Evolutionary conservation across 345 rosid species (phyloP).

Genomic region (Salix dunnii): DNA sequence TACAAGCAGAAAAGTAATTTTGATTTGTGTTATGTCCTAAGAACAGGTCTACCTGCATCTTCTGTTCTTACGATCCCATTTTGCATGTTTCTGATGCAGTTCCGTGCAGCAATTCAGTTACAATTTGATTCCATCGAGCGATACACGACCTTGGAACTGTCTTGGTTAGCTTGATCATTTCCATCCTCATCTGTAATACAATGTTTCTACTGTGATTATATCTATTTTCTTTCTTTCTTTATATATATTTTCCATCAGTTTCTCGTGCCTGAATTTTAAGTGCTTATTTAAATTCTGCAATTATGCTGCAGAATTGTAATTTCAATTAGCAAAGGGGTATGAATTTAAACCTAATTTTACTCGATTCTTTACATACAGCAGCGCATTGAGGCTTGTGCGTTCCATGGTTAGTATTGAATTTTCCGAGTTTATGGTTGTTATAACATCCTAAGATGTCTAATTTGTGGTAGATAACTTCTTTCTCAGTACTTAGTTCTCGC

Average conservation of each 20-base stretch:
- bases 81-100: slow-evolving; percentile 48
- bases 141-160: slow-evolving; percentile 99
- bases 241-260: background rate
- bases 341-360: slow-evolving; percentile 2
- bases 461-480: background rate
- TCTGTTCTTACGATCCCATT: slow-evolving; percentile 12
- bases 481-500: background rate
- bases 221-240: background rate
- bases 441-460: background rate
- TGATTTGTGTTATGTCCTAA: slow-evolving; percentile 21
- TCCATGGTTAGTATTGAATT: slow-evolving; percentile 68
- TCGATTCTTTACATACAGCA: slow-evolving; percentile 57
- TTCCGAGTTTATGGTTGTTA: background rate
- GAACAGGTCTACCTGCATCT: slow-evolving; percentile 8
- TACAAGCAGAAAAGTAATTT: slow-evolving; percentile 25
- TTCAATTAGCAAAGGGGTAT: background rate
- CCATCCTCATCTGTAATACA: slow-evolving; percentile 3
- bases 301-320: too few relatives aligned
- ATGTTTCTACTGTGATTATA: background rate
- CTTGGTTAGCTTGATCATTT: slow-evolving; percentile 55
- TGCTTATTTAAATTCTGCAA: background rate
- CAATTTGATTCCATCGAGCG: slow-evolving; percentile 96
- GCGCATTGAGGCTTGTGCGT: slow-evolving; percentile 90
- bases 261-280: background rate
- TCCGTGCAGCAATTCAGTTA: slow-evolving; percentile 88